Evolutionary conservation across 1,284 basidiomycete species (phyloP), one percentile per base, ranked within the genome.

Genomic region (Lentinus polychrous): DNA sequence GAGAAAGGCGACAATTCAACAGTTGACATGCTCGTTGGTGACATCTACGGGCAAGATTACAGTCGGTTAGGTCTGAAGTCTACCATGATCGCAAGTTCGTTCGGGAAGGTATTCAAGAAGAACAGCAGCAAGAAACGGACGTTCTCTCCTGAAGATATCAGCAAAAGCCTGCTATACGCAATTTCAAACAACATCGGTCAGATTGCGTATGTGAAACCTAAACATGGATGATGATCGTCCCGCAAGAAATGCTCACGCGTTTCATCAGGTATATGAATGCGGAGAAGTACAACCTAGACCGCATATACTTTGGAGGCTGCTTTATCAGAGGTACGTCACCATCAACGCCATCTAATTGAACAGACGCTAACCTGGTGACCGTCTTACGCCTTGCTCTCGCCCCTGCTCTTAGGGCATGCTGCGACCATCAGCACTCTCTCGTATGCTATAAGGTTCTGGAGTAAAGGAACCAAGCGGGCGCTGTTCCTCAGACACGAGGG

Each of bases 371-470:
- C 33, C 11, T n/a, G 15, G 23, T 33, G 20, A n/a, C n/a, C n/a
- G n/a, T n/a, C n/a, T n/a, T n/a, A n/a, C n/a, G n/a, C n/a, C n/a
- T n/a, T n/a, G n/a, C n/a, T n/a, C n/a, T n/a, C n/a, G n/a, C 12
- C 37, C 12, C 18, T 37, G 44, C 48, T 38, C 35, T 47, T 55
- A 94, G 92, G 94, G 18, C 96, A 99, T 65, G 88, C 94, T 42
- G 91, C 95, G 31, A 99, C 96, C 18, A 95, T 99, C 63, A 89
- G 93, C 24, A 99, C 96, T 11, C 76, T 99, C 35, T 97, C 94
- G 20, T 99, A 99, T 69, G 96, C 96, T 40, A 99, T 99, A 66
- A 87, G 96, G 33, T 99, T 99, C 75, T 99, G 96, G 96, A 95
- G 92, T 62, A 95, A 96, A 68, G 96, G 96, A 1, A 94, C 87